Conservation (phyloP, 2,329 filamentous ascomycete genomes). For the Ilyonectria destructans region DNA sequence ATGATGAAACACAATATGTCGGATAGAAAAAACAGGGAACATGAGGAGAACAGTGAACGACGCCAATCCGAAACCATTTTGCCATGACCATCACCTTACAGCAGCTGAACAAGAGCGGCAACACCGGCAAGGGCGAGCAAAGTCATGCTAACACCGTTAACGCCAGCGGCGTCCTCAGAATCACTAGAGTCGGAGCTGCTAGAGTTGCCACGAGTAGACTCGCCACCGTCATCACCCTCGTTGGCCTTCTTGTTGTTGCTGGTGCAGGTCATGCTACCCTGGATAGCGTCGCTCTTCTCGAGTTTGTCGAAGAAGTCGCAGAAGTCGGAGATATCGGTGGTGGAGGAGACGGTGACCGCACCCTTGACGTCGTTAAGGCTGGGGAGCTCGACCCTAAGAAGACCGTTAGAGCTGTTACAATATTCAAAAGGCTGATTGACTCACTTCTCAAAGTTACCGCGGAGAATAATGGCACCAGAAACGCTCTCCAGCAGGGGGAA, state of each 20-base stretch:
- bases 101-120: conserved; percentile 65
- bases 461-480: conserved; percentile 86
- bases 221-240: conserved; percentile 57
- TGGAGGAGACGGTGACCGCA: conserved; percentile 79
- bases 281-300: conserved; percentile 57
- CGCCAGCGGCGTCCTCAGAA: conserved; percentile 62
- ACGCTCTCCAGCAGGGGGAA: conserved; percentile 81
- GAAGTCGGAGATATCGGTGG: conserved; percentile 73
- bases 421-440: conserved; percentile 54
- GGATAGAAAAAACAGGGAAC: conserved; percentile 55
- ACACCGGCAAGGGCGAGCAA: conserved; percentile 65
- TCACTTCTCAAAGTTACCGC: conserved; percentile 88
- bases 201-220: conserved; percentile 47
- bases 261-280: conserved; percentile 65
- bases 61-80: conserved; percentile 54
- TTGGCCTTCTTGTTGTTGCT: conserved; percentile 69
- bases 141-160: conserved; percentile 63
- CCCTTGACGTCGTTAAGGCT: conserved; percentile 78
- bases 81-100: conserved; percentile 60
- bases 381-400: conserved; percentile 79
- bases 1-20: conserved; percentile 55
- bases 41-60: conserved; percentile 55
- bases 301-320: conserved; percentile 65
- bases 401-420: conserved; percentile 18
- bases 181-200: conserved; percentile 48